These are phyloP conservation scores for Hamamelis virginiana DNA, from an alignment of 164 flowering plant species.

Conservation along the genomic window DNA sequence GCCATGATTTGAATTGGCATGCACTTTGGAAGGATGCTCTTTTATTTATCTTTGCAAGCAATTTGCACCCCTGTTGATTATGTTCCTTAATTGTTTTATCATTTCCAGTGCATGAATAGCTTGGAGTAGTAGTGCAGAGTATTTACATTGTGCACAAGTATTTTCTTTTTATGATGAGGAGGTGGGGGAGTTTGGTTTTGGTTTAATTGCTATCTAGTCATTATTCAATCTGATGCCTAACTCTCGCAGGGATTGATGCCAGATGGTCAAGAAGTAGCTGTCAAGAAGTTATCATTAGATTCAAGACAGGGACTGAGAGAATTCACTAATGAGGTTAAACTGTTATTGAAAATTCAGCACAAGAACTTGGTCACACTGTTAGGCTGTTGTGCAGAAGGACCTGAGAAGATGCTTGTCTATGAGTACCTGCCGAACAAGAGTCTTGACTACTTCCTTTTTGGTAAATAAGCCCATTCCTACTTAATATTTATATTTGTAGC, in stretches of 20 bases:
- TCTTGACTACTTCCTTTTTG: constrained; percentile 68
- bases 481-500: neutral
- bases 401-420: constrained; percentile 80
- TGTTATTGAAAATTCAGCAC: constrained; percentile 62
- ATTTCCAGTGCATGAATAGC: no score
- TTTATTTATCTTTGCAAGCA: neutral
- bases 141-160: neutral
- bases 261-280: constrained; percentile 71
- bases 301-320: constrained; percentile 72
- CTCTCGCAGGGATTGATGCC: constrained; percentile 59
- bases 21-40: neutral
- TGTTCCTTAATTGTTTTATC: no score
- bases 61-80: no score
- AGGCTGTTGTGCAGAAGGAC: constrained; percentile 74
- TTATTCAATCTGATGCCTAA: no score
- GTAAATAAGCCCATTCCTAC: constrained; percentile 24
- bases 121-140: no score
- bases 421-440: constrained; percentile 76
- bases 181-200: no score
- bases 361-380: constrained; percentile 62
- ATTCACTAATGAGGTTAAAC: constrained; percentile 74
- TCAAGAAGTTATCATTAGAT: constrained; percentile 57
- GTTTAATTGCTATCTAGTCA: no score
- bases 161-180: neutral
- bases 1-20: neutral